Evolutionary conservation across 257 asterid genomes (phyloP).

Genomic region (Solanum appendiculatum): DNA sequence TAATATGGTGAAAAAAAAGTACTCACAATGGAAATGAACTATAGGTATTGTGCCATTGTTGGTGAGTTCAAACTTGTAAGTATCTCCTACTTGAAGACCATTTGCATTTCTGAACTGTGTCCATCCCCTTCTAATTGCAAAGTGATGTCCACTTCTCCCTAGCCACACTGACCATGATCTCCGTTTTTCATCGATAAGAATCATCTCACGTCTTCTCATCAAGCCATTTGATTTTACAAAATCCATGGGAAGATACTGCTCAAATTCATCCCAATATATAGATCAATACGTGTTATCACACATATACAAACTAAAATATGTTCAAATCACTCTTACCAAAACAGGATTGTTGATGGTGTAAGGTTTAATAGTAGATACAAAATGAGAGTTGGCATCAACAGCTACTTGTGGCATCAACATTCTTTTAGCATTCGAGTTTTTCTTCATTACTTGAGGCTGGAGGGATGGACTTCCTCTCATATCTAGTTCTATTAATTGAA

Average conservation of each 20-base stretch:
- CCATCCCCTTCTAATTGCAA: background rate
- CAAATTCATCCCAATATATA: background rate
- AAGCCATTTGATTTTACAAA: background rate
- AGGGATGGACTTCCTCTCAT: background rate
- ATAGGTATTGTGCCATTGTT: background rate
- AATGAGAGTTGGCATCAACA: background rate
- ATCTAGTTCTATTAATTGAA: background rate
- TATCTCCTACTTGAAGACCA: background rate
- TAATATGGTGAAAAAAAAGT: background rate
- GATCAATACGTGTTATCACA: background rate
- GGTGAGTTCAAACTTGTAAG: background rate
- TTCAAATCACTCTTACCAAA: background rate
- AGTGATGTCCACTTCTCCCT: background rate
- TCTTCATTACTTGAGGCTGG: background rate
- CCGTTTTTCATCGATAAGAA: background rate
- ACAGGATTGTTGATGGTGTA: background rate
- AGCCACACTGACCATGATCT: background rate
- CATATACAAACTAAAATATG: background rate
- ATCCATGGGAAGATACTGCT: background rate
- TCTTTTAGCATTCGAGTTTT: background rate
- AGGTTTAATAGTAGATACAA: background rate
- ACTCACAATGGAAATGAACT: background rate
- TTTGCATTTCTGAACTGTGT: background rate
- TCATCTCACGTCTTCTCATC: background rate
- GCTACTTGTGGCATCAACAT: no score